Evolutionary conservation across 2,329 filamentous ascomycete genomes (phyloP).

Genomic region (Colletotrichum graminicola): DNA sequence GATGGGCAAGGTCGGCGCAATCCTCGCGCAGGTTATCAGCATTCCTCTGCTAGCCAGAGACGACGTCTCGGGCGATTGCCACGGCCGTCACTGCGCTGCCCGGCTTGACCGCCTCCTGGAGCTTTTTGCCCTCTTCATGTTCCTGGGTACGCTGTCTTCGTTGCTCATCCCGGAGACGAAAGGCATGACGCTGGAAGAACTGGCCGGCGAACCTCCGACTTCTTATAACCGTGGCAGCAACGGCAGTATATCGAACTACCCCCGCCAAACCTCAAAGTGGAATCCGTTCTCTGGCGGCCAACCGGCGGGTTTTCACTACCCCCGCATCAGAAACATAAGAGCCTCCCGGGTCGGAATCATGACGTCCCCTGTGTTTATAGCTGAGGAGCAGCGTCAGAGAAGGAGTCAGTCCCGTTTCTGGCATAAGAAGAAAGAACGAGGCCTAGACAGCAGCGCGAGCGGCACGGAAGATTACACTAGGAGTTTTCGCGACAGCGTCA

Average conservation of each 20-base stretch:
- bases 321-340: constrained; percentile 50
- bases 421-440: constrained; percentile 44
- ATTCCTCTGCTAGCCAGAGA: constrained; percentile 72
- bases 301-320: constrained; percentile 64
- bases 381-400: constrained; percentile 40
- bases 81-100: constrained; percentile 61
- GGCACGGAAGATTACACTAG: constrained; percentile 35
- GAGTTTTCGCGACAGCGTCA: constrained; percentile 41
- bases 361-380: constrained; percentile 56
- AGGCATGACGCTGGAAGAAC: constrained; percentile 77
- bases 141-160: constrained; percentile 75
- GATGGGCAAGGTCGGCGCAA: constrained; percentile 75
- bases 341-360: constrained; percentile 56
- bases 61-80: constrained; percentile 63
- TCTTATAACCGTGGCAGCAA: constrained; percentile 66
- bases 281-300: constrained; percentile 64
- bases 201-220: constrained; percentile 75
- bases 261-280: constrained; percentile 52
- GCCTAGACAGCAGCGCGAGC: constrained; percentile 42
- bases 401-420: constrained; percentile 37
- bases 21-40: constrained; percentile 75
- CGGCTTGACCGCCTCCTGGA: constrained; percentile 82
- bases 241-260: constrained; percentile 58
- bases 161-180: constrained; percentile 84
- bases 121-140: constrained; percentile 85